Conservation (phyloP, 2,329 filamentous ascomycete species). For the Xylariaceae sp. region DNA sequence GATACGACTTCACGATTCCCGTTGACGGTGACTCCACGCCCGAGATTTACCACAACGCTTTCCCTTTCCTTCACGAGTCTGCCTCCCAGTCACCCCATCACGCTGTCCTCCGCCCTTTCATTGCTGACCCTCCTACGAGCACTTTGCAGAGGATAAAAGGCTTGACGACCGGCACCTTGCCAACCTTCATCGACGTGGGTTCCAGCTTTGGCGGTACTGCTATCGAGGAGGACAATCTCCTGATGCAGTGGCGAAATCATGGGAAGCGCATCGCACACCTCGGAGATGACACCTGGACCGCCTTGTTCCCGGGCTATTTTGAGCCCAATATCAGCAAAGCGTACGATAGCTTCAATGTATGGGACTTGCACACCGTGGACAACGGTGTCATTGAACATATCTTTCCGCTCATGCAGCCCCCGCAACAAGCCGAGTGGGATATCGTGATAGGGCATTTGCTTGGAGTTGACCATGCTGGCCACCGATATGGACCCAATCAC, state of each 20-base stretch:
- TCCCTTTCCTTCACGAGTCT: conserved; percentile 83
- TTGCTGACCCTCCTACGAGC: conserved; percentile 92
- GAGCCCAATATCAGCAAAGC: conserved; percentile 79
- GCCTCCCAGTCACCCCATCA: conserved; percentile 71
- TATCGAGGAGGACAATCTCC: conserved; percentile 85
- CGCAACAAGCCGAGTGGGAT: conserved; percentile 75
- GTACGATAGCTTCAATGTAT: conserved; percentile 98
- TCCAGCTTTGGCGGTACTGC: conserved; percentile 94
- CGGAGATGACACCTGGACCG: conserved; percentile 97
- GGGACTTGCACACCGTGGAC: conserved; percentile 95
- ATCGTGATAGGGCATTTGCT: conserved; percentile 92
- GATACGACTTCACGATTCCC: conserved; percentile 95
- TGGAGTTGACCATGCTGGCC: conserved; percentile 94
- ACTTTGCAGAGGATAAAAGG: conserved; percentile 92
- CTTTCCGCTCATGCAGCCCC: conserved; percentile 71
- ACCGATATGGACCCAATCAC: conserved; percentile 92
- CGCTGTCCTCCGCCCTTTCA: conserved; percentile 89
- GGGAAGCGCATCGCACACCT: conserved; percentile 80
- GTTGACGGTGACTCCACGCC: conserved; percentile 52
- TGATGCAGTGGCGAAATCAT: conserved; percentile 64
- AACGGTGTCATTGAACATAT: conserved; percentile 92
- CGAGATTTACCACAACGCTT: conserved; percentile 78
- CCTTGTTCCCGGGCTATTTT: conserved; percentile 91
- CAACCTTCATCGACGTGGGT: conserved; percentile 90
- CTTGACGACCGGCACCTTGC: conserved; percentile 88